phyloP scores from a whole-genome alignment of 768 basidiomycete species.

The Tephrocybe rancida region DNA sequence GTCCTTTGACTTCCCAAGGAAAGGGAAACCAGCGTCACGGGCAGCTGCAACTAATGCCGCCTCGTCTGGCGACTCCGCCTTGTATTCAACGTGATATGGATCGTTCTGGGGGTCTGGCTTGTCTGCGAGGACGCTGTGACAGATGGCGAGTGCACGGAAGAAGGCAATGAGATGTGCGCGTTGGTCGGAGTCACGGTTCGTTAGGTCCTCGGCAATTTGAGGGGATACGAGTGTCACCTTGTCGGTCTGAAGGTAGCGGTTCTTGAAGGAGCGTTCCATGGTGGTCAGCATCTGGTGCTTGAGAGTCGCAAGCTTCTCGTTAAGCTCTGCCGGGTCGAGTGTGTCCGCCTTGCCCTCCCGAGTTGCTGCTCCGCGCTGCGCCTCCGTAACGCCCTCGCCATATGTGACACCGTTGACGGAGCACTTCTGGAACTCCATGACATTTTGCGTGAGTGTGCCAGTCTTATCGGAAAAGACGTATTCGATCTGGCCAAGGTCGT shows the following conservation, averaged over 20 bases:
- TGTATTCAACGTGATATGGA: constrained; percentile 79
- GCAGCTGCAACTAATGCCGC: constrained; percentile 93
- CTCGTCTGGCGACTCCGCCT: constrained; percentile 96
- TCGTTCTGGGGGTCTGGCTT: constrained; percentile 60
- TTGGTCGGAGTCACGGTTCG: constrained; percentile 61
- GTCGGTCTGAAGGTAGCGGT: constrained; percentile 79
- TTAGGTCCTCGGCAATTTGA: constrained; percentile 77
- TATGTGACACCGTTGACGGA: constrained; percentile 84
- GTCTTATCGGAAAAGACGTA: constrained; percentile 92
- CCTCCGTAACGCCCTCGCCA: constrained; percentile 95
- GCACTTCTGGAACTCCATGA: constrained; percentile 99
- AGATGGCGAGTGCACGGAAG: constrained; percentile 94
- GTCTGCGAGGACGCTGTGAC: constrained; percentile 90
- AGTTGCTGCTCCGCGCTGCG: constrained; percentile 88
- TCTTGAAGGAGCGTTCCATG: constrained; percentile 84
- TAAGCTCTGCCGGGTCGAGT: constrained; percentile 72
- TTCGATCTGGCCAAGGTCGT: constrained; percentile 98
- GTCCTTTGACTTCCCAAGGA: constrained; percentile 75
- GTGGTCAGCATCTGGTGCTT: constrained; percentile 77
- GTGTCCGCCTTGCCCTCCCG: constrained; percentile 73
- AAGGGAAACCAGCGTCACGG: constrained; percentile 92
- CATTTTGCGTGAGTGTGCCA: constrained; percentile 95
- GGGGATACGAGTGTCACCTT: constrained; percentile 89
- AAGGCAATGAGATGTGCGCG: constrained; percentile 74
- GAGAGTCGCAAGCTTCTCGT: constrained; percentile 58